Percentiles rank a stretch among this genome's conserved stretches.
Evolutionary conservation across 169 alveolate genomes (phyloP).

Genomic region (Plasmodium billcollinsi): DNA sequence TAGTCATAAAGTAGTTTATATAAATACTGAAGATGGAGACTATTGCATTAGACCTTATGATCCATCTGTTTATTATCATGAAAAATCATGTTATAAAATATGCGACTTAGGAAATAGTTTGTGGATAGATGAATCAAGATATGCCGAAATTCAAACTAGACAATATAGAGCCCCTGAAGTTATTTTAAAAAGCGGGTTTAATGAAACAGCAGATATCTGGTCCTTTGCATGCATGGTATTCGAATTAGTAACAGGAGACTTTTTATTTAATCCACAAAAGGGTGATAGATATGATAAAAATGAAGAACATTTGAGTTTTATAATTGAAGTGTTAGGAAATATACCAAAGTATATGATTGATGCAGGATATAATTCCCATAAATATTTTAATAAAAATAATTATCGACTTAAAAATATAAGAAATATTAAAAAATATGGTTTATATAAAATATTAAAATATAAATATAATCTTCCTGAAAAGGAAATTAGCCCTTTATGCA

Average conservation of each 20-base stretch:
- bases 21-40: slow-evolving; percentile 81
- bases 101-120: slow-evolving; percentile 99
- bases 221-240: slow-evolving; percentile 98
- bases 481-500: slow-evolving; percentile 89
- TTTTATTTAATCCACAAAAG: slow-evolving; percentile 97
- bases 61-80: slow-evolving; percentile 82
- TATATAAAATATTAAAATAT: slow-evolving; percentile 88
- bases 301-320: slow-evolving; percentile 82
- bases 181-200: slow-evolving; percentile 95
- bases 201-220: slow-evolving; percentile 98
- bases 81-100: slow-evolving; percentile 90
- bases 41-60: slow-evolving; percentile 81
- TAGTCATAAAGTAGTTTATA: slow-evolving; percentile 59
- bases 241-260: slow-evolving; percentile 98
- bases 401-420: slow-evolving; percentile 73
- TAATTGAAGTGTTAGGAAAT: slow-evolving; percentile 93
- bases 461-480: slow-evolving; percentile 89
- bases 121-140: slow-evolving; percentile 97
- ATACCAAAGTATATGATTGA: slow-evolving; percentile 92
- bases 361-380: slow-evolving; percentile 86
- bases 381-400: slow-evolving; percentile 41
- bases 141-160: slow-evolving; percentile 97
- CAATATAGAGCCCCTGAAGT: slow-evolving; percentile 99
- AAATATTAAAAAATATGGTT: slow-evolving; percentile 84
- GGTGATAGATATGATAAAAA: slow-evolving; percentile 85